Evolutionary conservation across 108 stramenopile species (phyloP).

Genomic region (Thalassiosira profunda): DNA sequence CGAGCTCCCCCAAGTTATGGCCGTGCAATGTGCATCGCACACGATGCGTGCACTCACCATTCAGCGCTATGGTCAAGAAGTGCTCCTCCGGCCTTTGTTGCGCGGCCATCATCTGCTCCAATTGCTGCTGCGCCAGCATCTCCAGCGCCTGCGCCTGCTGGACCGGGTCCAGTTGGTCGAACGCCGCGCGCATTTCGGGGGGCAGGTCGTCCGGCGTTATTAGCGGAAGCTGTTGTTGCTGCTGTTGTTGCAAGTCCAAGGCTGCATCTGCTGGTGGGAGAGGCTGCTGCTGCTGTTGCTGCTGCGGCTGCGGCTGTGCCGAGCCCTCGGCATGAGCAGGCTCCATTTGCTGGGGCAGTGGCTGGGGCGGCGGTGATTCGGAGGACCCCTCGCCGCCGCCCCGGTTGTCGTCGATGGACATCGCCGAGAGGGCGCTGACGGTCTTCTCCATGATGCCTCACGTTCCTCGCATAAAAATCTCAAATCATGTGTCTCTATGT

Average conservation of each 20-base stretch:
- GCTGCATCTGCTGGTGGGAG: neutral
- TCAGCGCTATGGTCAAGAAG: constrained; percentile 86
- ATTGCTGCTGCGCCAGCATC: constrained; percentile 11
- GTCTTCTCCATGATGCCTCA: no score
- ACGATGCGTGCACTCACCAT: constrained; percentile 62
- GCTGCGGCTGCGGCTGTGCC: neutral
- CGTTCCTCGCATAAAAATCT: no score
- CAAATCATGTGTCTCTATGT: no score
- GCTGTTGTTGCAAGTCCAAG: constrained; percentile 1
- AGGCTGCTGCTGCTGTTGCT: neutral
- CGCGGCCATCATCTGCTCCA: neutral
- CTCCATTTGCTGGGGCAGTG: neutral
- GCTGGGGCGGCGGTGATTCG: no score
- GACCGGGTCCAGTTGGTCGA: constrained; percentile 23
- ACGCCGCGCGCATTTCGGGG: constrained; percentile 20
- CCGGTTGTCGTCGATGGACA: constrained; percentile 25
- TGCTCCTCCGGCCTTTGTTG: constrained; percentile 63
- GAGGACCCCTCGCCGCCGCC: neutral
- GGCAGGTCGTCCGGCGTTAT: constrained; percentile 6
- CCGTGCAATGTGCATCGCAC: neutral
- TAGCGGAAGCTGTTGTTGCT: constrained; percentile 13
- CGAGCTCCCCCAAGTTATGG: neutral
- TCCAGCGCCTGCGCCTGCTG: constrained; percentile 13
- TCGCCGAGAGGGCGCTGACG: constrained; percentile 34
- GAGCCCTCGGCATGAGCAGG: neutral